phyloP scores from a whole-genome alignment of 176 grass and related monocot species.

The Coix lacrymajobi region DNA sequence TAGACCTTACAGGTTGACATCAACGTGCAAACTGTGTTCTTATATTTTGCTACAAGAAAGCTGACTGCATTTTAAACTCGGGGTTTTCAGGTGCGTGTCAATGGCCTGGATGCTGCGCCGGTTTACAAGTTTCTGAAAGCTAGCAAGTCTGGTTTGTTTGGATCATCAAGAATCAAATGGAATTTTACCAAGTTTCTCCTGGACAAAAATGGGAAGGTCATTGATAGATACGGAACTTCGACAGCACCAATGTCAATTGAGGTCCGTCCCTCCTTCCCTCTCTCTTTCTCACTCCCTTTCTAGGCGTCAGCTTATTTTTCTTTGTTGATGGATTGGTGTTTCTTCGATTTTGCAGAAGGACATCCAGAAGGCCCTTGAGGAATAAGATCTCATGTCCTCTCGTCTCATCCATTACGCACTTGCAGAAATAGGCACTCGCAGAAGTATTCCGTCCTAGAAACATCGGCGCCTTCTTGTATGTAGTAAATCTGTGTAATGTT shows the following conservation, averaged over 20 bases:
- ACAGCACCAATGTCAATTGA: conserved; percentile 63
- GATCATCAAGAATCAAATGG: conserved; percentile 80
- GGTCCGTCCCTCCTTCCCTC: conserved; percentile 28
- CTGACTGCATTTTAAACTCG: neutral
- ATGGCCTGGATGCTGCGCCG: conserved; percentile 62
- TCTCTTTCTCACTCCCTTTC: neutral
- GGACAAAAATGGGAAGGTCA: conserved; percentile 78
- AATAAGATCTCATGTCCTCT: neutral
- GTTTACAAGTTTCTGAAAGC: conserved; percentile 91
- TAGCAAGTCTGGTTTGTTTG: conserved; percentile 63
- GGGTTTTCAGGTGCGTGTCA: conserved; percentile 63
- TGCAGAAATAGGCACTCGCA: conserved; percentile 10
- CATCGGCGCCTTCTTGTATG: neutral
- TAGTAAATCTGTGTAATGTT: conserved; percentile 7
- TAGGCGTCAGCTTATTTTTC: neutral
- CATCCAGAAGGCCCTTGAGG: conserved; percentile 64
- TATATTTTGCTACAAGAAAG: neutral
- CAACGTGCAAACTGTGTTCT: neutral
- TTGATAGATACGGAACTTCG: conserved; percentile 54
- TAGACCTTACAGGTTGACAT: neutral
- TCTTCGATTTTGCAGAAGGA: conserved; percentile 59
- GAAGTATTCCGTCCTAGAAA: neutral
- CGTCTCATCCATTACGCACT: neutral
- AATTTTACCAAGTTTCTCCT: conserved; percentile 97
- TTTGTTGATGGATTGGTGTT: conserved; percentile 12